Base-by-base conservation (phyloP, 2,329 filamentous ascomycete genomes). In the Penicillium sclerotiorum region DNA sequence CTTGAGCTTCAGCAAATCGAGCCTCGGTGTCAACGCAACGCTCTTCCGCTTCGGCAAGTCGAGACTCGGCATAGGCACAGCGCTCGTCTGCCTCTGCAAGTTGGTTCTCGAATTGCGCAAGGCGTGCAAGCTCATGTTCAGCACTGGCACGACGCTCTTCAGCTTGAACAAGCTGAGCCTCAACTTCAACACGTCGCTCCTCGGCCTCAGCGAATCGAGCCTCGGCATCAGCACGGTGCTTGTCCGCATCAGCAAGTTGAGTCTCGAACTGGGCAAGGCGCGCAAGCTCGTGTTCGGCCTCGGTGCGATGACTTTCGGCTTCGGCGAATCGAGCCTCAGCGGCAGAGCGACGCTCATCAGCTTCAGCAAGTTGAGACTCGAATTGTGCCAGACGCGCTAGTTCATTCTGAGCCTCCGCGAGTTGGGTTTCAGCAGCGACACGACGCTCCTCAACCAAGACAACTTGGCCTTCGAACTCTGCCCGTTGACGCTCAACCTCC, bases 61-160 rank as follows among this genome's bases (percentile, higher is more conserved):
- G 37, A 17, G 62, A 48, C 47, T 66, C 58, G n/a, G 46, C 47
- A 20, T 63, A 54, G 7, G n/a, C 15, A n/a, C 27, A 18, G 9
- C 21, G 22, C 12, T 23, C 38, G 17, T 41, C 38, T 5, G 38
- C 40, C 18, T 43, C 40, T 13, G 30, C 2, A 5, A 36, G 37
- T 39, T 23, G 17, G 8, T 27, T 23, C n/a, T 39, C 37, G n/a
- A 28, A 9, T 13, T 28, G n/a, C n/a, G n/a, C n/a, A n/a, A n/a
- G n/a, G n/a, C n/a, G n/a, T n/a, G n/a, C n/a, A n/a, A n/a, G n/a
- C n/a, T n/a, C n/a, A n/a, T n/a, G n/a, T n/a, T n/a, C n/a, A n/a
- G n/a, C n/a, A n/a, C n/a, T 13, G 6, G 25, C 25, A 4, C 33
- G 33, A 18, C 33, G 33, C 17, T 64, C 50, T 47, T 66, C 58